These are phyloP conservation scores for Curvularia eragrostidis DNA, from an alignment of 2,329 filamentous ascomycete genomes.

Conservation along the genomic window DNA sequence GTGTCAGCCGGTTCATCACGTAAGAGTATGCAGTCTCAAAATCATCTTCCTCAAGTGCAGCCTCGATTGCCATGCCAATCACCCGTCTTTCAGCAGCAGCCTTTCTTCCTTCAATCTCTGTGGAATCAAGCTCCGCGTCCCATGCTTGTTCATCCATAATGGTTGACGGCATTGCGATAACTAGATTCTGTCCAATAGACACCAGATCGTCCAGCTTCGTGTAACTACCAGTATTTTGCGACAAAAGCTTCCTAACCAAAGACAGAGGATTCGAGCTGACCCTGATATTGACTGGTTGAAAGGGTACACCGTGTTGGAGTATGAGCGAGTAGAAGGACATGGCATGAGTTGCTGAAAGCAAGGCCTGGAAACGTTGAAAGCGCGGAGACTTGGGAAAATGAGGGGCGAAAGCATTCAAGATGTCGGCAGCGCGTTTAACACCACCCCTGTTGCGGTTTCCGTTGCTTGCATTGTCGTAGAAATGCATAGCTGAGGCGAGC, in stretches of 20 bases:
- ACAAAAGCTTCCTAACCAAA: constrained; percentile 74
- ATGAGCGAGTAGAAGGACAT: constrained; percentile 79
- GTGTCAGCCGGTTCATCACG: constrained; percentile 72
- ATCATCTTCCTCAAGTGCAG: constrained; percentile 76
- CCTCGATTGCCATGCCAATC: constrained; percentile 80
- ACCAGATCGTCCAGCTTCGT: constrained; percentile 76
- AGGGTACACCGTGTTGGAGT: constrained; percentile 79
- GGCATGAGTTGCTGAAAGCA: constrained; percentile 75
- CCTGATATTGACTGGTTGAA: constrained; percentile 78
- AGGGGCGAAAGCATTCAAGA: constrained; percentile 66
- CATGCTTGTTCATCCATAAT: constrained; percentile 59
- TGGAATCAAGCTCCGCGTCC: constrained; percentile 40
- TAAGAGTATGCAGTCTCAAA: constrained; percentile 90
- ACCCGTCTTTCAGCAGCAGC: constrained; percentile 68
- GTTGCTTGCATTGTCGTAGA: constrained; percentile 84
- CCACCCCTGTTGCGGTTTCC: constrained; percentile 78
- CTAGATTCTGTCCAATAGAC: constrained; percentile 71
- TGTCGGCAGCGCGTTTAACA: constrained; percentile 72
- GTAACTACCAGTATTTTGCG: constrained; percentile 77
- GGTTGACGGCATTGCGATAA: constrained; percentile 50
- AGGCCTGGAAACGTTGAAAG: constrained; percentile 65
- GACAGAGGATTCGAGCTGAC: constrained; percentile 77
- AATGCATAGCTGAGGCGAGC: constrained; percentile 68
- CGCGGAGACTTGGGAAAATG: constrained; percentile 62
- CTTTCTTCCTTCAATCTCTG: constrained; percentile 41